Evolutionary conservation across 2,329 filamentous ascomycete species (phyloP).

Genomic region (Triangularia setosa): DNA sequence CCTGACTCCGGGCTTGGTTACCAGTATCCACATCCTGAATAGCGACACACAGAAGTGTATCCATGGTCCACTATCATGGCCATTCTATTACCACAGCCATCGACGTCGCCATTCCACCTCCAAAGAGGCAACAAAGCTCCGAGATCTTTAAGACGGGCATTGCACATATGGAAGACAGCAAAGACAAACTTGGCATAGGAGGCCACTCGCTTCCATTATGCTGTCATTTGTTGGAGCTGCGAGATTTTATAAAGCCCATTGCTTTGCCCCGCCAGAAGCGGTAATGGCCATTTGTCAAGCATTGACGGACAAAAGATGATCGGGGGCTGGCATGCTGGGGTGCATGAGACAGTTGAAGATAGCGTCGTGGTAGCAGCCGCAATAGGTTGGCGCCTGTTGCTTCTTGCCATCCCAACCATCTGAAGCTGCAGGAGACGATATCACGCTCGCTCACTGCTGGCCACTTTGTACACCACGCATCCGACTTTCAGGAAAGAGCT

Average conservation of each 20-base stretch:
- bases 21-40: conserved; percentile 1
- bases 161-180: background rate
- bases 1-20: conserved; percentile 1
- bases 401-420: background rate
- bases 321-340: conserved; percentile 1
- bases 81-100: background rate
- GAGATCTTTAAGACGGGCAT: background rate
- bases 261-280: conserved; percentile 6
- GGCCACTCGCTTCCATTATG: background rate
- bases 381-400: background rate
- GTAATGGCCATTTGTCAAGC: conserved; percentile 11
- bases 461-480: background rate
- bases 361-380: background rate
- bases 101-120: background rate
- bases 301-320: conserved; percentile 3
- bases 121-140: background rate
- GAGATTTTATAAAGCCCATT: background rate
- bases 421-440: background rate
- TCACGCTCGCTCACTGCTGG: background rate
- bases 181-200: background rate
- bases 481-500: background rate
- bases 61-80: background rate
- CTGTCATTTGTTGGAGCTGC: conserved; percentile 8
- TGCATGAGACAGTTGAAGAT: conserved; percentile 8
- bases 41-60: background rate